A percentile compares a stretch with the other conserved stretches of the same genome.
These are phyloP conservation scores for Candida bentonensis DNA, from an alignment of 805 yeast genomes.

Conservation along the genomic window DNA sequence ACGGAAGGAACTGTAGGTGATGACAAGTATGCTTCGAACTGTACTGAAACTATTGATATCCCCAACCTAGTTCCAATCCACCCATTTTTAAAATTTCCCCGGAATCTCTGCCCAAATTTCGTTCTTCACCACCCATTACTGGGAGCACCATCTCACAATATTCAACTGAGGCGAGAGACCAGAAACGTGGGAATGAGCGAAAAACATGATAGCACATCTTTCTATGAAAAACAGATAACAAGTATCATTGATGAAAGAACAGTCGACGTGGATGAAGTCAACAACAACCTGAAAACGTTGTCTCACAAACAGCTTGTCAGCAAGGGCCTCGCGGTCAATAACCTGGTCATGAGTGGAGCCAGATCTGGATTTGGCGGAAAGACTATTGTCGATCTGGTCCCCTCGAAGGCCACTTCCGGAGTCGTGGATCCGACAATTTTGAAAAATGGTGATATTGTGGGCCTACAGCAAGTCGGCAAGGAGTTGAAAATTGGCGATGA, in stretches of 20 bases:
- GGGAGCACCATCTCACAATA: too few relatives aligned
- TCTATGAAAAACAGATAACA: not conserved
- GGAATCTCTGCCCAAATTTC: too few relatives aligned
- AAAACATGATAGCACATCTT: too few relatives aligned
- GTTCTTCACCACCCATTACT: too few relatives aligned
- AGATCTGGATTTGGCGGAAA: constrained; percentile 74
- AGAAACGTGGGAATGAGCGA: too few relatives aligned
- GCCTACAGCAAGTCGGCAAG: constrained; percentile 10
- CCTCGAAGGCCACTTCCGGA: constrained; percentile 33
- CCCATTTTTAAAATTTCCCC: too few relatives aligned
- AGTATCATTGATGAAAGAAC: not conserved
- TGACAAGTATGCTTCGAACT: too few relatives aligned
- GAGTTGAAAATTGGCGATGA: constrained; percentile 12
- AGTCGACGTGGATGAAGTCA: constrained; percentile 1
- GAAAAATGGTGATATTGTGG: constrained; percentile 35
- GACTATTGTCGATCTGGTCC: constrained; percentile 44
- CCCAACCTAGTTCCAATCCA: too few relatives aligned
- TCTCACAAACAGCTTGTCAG: constrained; percentile 54
- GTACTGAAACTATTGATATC: too few relatives aligned
- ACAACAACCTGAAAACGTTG: constrained; percentile 23
- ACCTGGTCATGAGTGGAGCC: constrained; percentile 44
- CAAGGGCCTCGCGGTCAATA: constrained; percentile 63
- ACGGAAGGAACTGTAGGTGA: too few relatives aligned
- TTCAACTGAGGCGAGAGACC: too few relatives aligned
- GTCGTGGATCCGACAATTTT: constrained; percentile 31